Base-by-base conservation (phyloP, 768 basidiomycete species). In the Boletales sp. region DNA sequence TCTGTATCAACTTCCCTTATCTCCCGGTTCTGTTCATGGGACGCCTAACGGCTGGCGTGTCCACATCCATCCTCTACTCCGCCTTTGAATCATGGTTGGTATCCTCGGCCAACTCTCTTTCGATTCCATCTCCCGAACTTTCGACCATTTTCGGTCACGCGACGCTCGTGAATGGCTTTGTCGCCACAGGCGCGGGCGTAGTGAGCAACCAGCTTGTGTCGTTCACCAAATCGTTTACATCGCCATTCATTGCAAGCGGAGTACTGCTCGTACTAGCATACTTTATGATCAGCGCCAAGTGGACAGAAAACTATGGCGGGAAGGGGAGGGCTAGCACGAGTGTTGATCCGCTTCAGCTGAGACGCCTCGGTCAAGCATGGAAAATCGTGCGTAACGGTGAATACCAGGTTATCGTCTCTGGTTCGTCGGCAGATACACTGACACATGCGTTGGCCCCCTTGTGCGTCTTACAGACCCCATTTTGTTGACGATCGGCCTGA, bases 71-170 rank as follows among this genome's bases (percentile, higher is more conserved):
- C 54, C 77, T 88, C 31, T 87, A 82, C 68, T 85, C 84, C 12
- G 82, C 78, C 8, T 88, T 89, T 56, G 87, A 90, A 57, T 82
- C 86, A 19, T 90, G 88, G 87, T 70, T 90, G 41, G 75, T 89
- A 40, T 83, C 84, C 4, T 75, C 85, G 1, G 72, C 83, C 14
- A 77, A 77, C 19, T 66, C 74, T 12, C 57, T 77, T 9, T 70
- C 74, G 2, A 70, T 89, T 8, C 70, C 81, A 1, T 73, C 79
- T 8, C 65, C 75, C 11, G 82, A 84, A 42, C 74, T 90, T 8
- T 86, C 83, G 30, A 73, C 66, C 18, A 87, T 88, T 53, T 79
- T 90, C 68, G 87, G 87, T 12, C 79, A 83, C 21, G 86, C 86
- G 8, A 84, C 86, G 0, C 74, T 88, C 11, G 69, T 87, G 32